Conservation (phyloP, 768 basidiomycete genomes). For the Leccinum broughii region DNA sequence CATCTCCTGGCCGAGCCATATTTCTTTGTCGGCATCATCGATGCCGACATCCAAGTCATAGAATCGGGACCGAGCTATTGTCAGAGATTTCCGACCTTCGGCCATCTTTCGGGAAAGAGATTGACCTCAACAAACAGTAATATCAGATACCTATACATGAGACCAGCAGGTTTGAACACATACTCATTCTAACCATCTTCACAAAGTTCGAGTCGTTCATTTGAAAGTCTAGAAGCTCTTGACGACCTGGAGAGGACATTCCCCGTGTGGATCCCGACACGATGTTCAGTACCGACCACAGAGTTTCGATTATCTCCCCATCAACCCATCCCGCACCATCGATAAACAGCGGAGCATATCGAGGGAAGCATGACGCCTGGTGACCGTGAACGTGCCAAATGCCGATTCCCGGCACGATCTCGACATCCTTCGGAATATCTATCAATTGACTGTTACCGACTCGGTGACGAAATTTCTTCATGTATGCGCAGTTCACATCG, state of each 20-base stretch:
- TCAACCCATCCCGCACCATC: neutral
- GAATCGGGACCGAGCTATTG: too few relatives aligned
- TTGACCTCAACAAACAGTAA: neutral
- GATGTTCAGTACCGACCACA: constrained; percentile 2
- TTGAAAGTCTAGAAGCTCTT: constrained; percentile 9
- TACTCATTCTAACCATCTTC: constrained; percentile 7
- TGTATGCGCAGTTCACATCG: constrained; percentile 12
- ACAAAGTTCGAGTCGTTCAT: constrained; percentile 12
- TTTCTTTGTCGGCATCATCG: too few relatives aligned
- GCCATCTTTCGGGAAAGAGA: neutral
- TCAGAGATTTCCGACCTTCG: too few relatives aligned
- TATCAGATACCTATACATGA: neutral
- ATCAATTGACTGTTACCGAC: neutral
- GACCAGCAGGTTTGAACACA: neutral
- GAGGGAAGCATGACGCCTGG: constrained; percentile 20
- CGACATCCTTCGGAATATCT: neutral
- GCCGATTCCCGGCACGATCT: constrained; percentile 20
- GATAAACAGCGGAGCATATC: constrained; percentile 2
- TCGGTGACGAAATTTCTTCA: neutral
- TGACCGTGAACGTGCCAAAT: constrained; percentile 32
- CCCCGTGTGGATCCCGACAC: neutral
- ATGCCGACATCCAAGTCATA: too few relatives aligned
- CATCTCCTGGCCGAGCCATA: too few relatives aligned
- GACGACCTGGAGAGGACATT: neutral
- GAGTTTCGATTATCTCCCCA: constrained; percentile 2